Conservation (phyloP, 139 green algal genomes). For the Coelastrella sp. region DNA sequence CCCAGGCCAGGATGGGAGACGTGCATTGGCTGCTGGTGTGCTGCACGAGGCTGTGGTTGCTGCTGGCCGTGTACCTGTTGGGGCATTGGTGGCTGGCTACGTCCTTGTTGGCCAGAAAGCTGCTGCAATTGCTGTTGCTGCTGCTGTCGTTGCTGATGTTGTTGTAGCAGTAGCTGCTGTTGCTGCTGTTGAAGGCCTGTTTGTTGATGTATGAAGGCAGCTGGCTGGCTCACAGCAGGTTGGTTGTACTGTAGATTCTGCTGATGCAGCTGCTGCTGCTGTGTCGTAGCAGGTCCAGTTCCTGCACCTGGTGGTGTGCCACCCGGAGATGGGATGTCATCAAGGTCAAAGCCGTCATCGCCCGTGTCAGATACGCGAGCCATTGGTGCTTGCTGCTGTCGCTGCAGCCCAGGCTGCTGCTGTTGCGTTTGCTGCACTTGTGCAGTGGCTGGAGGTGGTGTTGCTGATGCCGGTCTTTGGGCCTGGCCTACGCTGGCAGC, state of each 20-base stretch:
- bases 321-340: slow-evolving; percentile 28
- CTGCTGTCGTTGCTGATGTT: slow-evolving; percentile 20
- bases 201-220: background rate
- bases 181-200: background rate
- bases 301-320: slow-evolving; percentile 13
- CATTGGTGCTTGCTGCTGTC: background rate
- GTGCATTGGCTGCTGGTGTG: background rate
- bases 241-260: slow-evolving; percentile 12
- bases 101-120: background rate
- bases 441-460: slow-evolving; percentile 5
- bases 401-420: background rate
- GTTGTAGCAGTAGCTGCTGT: background rate
- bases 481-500: background rate
- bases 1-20: background rate
- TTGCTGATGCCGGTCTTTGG: background rate
- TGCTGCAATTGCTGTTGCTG: slow-evolving; percentile 11
- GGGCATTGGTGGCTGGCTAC: background rate
- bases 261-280: slow-evolving; percentile 30
- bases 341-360: slow-evolving; percentile 31
- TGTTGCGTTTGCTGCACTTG: slow-evolving; percentile 3
- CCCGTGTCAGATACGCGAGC: background rate
- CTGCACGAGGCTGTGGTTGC: background rate
- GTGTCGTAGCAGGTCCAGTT: background rate
- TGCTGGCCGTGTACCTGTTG: background rate
- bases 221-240: background rate